Percentiles rank a stretch among this genome's conserved stretches.
These are phyloP conservation scores for Agarophyton chilense DNA, from an alignment of 23 red algal species.

Conservation along the genomic window DNA sequence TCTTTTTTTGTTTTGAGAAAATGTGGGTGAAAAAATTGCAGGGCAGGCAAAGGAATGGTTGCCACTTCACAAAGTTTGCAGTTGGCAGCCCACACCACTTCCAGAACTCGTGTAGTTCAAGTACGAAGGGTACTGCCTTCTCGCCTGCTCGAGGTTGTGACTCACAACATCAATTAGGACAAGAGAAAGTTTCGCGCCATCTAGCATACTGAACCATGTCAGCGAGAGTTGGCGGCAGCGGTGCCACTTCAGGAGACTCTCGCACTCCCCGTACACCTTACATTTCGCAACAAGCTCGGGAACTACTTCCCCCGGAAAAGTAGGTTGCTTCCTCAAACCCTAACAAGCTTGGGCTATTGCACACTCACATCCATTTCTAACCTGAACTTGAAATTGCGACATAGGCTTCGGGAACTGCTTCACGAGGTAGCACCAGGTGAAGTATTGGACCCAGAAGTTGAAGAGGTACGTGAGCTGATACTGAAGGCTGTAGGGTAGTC, in stretches of 20 bases:
- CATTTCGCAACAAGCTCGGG: constrained; percentile 1
- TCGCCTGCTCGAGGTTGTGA: not conserved
- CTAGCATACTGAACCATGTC: constrained; percentile 13
- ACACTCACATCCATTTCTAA: not conserved
- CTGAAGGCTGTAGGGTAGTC: not conserved
- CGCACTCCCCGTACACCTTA: not conserved
- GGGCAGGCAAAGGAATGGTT: not conserved
- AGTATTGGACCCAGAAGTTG: constrained; percentile 75
- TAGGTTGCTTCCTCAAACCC: not conserved
- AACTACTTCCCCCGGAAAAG: constrained; percentile 32
- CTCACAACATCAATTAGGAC: not conserved
- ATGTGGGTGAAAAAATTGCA: not conserved
- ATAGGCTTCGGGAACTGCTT: constrained; percentile 71
- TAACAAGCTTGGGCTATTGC: not conserved
- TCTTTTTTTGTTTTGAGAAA: no score
- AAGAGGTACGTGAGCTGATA: constrained; percentile 52
- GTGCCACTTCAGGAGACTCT: constrained; percentile 10
- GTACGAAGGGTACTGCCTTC: no score
- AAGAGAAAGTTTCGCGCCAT: not conserved
- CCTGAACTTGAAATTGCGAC: not conserved
- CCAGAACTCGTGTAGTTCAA: no score
- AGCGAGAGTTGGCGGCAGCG: constrained; percentile 30
- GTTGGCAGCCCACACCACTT: no score
- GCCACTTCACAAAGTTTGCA: not conserved
- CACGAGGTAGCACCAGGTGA: constrained; percentile 90